These are phyloP conservation scores for Galeopsis tetrahit DNA, from an alignment of 257 asterid genomes.

Conservation along the genomic window DNA sequence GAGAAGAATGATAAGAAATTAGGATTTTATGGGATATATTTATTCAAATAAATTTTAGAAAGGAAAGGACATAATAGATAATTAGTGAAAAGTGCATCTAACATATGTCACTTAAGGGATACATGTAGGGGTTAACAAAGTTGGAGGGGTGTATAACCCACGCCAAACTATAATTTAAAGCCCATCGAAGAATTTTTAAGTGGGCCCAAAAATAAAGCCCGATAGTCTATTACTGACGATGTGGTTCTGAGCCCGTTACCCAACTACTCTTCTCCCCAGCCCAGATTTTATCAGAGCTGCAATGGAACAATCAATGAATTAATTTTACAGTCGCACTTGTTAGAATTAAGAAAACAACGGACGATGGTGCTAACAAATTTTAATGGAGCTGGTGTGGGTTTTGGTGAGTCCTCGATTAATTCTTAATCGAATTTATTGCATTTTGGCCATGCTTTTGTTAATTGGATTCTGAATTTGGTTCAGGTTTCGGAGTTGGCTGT, in stretches of 20 bases:
- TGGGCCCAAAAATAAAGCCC: neutral
- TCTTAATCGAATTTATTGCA: neutral
- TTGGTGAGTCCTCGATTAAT: constrained; percentile 48
- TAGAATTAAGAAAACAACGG: neutral
- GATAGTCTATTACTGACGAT: neutral
- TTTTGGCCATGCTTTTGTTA: neutral
- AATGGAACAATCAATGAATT: neutral
- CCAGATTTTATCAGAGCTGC: neutral
- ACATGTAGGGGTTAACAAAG: too few relatives aligned
- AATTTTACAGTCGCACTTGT: constrained; percentile 1
- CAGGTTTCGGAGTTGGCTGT: constrained; percentile 89
- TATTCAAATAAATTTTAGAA: too few relatives aligned
- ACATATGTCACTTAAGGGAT: too few relatives aligned
- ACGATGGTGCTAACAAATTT: constrained; percentile 68
- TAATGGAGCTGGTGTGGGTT: constrained; percentile 77
- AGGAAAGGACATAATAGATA: too few relatives aligned
- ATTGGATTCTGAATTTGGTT: constrained; percentile 28
- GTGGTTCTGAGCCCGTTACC: neutral
- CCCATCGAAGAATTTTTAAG: neutral
- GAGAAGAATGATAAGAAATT: too few relatives aligned
- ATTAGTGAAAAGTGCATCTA: too few relatives aligned
- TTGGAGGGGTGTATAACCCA: too few relatives aligned
- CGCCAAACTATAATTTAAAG: too few relatives aligned
- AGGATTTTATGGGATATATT: too few relatives aligned
- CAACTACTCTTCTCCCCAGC: neutral